These are phyloP conservation scores for Davidsoniella eucalypti DNA, from an alignment of 2,329 filamentous ascomycete genomes.

Conservation along the genomic window DNA sequence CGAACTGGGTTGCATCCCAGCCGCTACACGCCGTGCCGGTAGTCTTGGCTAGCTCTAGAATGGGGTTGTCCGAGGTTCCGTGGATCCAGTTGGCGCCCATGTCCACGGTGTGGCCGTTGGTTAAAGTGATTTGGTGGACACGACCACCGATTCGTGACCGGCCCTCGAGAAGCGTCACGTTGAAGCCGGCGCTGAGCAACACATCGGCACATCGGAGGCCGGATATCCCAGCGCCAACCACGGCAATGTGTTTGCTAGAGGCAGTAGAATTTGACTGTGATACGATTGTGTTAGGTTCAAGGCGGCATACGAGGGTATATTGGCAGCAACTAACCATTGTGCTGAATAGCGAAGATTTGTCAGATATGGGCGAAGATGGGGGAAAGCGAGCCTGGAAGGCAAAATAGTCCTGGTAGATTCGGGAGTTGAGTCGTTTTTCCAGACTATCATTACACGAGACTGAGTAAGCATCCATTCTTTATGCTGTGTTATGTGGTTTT, in stretches of 20 bases:
- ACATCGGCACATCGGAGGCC: slow-evolving; percentile 57
- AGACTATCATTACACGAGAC: slow-evolving; percentile 7
- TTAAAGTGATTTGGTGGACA: slow-evolving; percentile 34
- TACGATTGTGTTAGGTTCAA: not conserved
- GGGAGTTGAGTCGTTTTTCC: slow-evolving; percentile 6
- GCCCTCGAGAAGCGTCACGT: slow-evolving; percentile 54
- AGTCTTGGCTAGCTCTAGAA: slow-evolving; percentile 46
- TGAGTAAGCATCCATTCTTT: slow-evolving; percentile 12
- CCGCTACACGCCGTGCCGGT: slow-evolving; percentile 35
- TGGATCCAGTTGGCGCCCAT: slow-evolving; percentile 70
- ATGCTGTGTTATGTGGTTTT: not conserved
- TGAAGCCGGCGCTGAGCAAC: slow-evolving; percentile 44
- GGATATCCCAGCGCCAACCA: slow-evolving; percentile 56
- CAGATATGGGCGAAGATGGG: not conserved
- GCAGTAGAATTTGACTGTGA: not conserved
- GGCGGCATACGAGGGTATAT: not conserved
- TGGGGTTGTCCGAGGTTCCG: slow-evolving; percentile 54
- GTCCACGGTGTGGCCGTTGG: slow-evolving; percentile 34
- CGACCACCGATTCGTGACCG: slow-evolving; percentile 51
- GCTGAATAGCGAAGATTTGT: slow-evolving; percentile 3
- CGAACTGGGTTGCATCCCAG: slow-evolving; percentile 35
- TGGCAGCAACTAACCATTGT: slow-evolving; percentile 3
- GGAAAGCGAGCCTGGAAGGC: slow-evolving; percentile 8
- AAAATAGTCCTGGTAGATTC: slow-evolving; percentile 11
- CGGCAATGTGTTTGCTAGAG: slow-evolving; percentile 20